Percentiles rank a stretch among this genome's conserved stretches.
Evolutionary conservation across 208 protist species (phyloP).

Genomic region (Trypanosoma cruzi): DNA sequence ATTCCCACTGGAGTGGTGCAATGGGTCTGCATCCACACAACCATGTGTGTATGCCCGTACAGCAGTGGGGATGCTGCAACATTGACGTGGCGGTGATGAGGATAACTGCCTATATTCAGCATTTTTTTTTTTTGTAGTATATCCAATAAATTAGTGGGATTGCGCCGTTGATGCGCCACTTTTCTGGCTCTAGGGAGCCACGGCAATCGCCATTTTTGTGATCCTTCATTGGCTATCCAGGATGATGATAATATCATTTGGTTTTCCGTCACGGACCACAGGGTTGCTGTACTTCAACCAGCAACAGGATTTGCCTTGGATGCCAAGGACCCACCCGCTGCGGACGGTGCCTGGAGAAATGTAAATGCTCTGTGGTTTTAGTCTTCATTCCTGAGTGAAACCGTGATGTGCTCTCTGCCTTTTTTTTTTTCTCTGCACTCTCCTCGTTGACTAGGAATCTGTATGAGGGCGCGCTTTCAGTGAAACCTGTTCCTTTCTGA

Average conservation of each 20-base stretch:
- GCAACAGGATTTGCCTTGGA: constrained; percentile 18
- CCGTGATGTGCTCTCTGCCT: no score
- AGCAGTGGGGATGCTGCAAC: constrained; percentile 40
- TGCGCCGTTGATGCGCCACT: constrained; percentile 48
- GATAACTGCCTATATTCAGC: constrained; percentile 23
- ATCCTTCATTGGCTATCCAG: background rate
- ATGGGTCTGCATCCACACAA: constrained; percentile 10
- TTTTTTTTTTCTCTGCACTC: no score
- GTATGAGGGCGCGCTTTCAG: no score
- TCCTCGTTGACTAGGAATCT: no score
- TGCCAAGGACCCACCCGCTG: no score
- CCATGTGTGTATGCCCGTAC: constrained; percentile 46
- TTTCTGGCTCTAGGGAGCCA: constrained; percentile 47
- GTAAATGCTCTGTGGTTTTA: no score
- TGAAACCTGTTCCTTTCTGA: no score
- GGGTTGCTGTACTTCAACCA: constrained; percentile 37
- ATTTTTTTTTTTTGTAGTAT: constrained; percentile 15
- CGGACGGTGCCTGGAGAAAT: no score
- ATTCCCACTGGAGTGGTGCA: constrained; percentile 26
- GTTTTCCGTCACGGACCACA: constrained; percentile 45
- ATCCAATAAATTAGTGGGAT: constrained; percentile 19
- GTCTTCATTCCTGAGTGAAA: no score
- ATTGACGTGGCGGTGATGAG: background rate
- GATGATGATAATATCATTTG: constrained; percentile 8
- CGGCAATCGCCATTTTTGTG: constrained; percentile 29